Evolutionary conservation across 139 green algal species (phyloP).

Genomic region (Coelastrella sp.): DNA sequence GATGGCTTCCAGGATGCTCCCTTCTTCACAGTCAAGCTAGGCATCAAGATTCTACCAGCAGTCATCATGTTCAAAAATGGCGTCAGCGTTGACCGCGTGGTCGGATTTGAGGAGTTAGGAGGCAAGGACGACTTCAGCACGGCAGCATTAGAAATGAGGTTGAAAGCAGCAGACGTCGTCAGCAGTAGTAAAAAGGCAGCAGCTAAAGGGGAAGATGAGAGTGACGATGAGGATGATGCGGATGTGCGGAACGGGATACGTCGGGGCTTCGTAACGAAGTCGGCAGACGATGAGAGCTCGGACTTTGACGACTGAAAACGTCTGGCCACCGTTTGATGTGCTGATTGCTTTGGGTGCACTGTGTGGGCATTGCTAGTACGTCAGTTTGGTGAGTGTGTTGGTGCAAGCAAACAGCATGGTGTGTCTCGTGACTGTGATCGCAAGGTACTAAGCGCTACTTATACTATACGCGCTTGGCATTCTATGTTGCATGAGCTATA

Average conservation of each 20-base stretch:
- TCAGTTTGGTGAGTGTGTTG: too few species aligned
- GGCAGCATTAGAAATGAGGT: constrained; percentile 27
- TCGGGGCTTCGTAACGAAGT: background rate
- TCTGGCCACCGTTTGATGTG: too few species aligned
- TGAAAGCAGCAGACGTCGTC: constrained; percentile 29
- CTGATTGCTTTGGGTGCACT: too few species aligned
- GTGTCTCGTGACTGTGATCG: too few species aligned
- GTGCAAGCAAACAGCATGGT: too few species aligned
- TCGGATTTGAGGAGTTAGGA: constrained; percentile 93
- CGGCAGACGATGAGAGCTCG: constrained; percentile 20
- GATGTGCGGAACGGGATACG: constrained; percentile 19
- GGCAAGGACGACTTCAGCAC: constrained; percentile 87
- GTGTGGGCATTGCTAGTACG: too few species aligned
- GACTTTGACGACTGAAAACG: constrained; percentile 42
- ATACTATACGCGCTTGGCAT: too few species aligned
- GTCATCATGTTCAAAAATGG: constrained; percentile 88
- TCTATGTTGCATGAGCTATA: too few species aligned
- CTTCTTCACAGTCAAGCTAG: constrained; percentile 97
- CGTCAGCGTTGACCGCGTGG: constrained; percentile 80
- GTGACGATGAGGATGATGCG: constrained; percentile 11
- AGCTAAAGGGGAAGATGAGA: constrained; percentile 14
- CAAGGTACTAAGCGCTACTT: too few species aligned
- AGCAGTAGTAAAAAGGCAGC: constrained; percentile 3
- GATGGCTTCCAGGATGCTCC: constrained; percentile 77
- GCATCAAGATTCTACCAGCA: constrained; percentile 91